Evolutionary conservation across 2,329 filamentous ascomycete genomes (phyloP).

Genomic region (Zarea fungicola): DNA sequence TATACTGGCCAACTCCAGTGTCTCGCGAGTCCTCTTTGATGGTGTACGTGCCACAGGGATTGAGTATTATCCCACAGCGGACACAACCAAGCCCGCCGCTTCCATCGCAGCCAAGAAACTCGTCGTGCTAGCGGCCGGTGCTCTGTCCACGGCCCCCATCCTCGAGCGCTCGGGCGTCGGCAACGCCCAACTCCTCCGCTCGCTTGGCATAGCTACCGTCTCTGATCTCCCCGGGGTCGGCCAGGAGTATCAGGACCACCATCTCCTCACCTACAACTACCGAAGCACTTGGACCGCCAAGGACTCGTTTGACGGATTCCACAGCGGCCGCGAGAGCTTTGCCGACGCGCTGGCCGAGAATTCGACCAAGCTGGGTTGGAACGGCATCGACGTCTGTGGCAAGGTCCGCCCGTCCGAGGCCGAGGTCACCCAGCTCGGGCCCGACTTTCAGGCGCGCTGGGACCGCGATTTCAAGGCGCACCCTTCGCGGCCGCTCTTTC

Average conservation of each 20-base stretch:
- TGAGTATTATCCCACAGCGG: slow-evolving; percentile 36
- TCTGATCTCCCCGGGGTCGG: slow-evolving; percentile 47
- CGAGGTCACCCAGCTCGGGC: slow-evolving; percentile 45
- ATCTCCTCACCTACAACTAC: slow-evolving; percentile 47
- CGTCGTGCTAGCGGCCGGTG: slow-evolving; percentile 43
- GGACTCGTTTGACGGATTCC: slow-evolving; percentile 37
- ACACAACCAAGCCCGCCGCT: neutral
- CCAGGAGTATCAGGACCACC: slow-evolving; percentile 38
- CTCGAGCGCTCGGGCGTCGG: slow-evolving; percentile 57
- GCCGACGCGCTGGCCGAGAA: slow-evolving; percentile 20
- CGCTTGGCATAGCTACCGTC: slow-evolving; percentile 41
- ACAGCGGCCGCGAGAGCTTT: slow-evolving; percentile 18
- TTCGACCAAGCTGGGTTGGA: slow-evolving; percentile 45
- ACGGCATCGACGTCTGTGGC: slow-evolving; percentile 45
- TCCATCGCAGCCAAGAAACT: slow-evolving; percentile 47
- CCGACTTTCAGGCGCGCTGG: slow-evolving; percentile 46
- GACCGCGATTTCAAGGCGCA: slow-evolving; percentile 40
- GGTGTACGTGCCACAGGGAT: slow-evolving; percentile 48
- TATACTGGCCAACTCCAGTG: slow-evolving; percentile 49
- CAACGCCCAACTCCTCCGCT: slow-evolving; percentile 35
- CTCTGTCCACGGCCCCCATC: slow-evolving; percentile 44
- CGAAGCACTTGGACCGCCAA: slow-evolving; percentile 37
- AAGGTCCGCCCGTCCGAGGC: slow-evolving; percentile 50
- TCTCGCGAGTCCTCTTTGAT: slow-evolving; percentile 45
- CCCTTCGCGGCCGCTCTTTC: slow-evolving; percentile 21